These are phyloP conservation scores for Phytophthora fragariae DNA, from an alignment of 352 stramenopile genomes.

Conservation along the genomic window DNA sequence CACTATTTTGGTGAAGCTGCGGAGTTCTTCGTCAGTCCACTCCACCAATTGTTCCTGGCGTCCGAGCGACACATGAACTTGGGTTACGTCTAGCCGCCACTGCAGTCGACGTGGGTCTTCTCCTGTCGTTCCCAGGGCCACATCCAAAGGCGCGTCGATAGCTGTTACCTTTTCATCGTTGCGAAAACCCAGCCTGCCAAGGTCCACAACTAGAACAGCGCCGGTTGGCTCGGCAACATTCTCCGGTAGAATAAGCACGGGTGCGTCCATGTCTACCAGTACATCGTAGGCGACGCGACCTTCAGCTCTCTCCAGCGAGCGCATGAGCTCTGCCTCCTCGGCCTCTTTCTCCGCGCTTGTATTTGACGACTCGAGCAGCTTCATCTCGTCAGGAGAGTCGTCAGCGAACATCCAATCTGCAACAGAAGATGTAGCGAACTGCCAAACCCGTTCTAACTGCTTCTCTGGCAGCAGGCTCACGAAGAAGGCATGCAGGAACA, in stretches of 20 bases:
- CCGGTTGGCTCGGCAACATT: conserved; percentile 46
- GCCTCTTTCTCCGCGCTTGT: conserved; percentile 39
- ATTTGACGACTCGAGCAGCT: conserved; percentile 22
- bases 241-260: conserved; percentile 76
- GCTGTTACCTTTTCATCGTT: conserved; percentile 49
- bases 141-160: conserved; percentile 22
- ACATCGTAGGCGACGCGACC: conserved; percentile 64
- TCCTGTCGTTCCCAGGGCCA: neutral
- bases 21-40: conserved; percentile 51
- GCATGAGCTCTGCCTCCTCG: conserved; percentile 50
- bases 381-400: conserved; percentile 38
- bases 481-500: conserved; percentile 79
- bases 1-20: conserved; percentile 55
- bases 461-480: conserved; percentile 68
- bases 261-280: conserved; percentile 74
- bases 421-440: conserved; percentile 83
- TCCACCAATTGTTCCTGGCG: conserved; percentile 43
- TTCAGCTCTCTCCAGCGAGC: conserved; percentile 44
- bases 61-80: conserved; percentile 71
- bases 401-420: conserved; percentile 84
- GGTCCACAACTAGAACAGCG: conserved; percentile 70
- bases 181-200: conserved; percentile 70
- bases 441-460: conserved; percentile 81
- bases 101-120: conserved; percentile 43
- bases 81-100: conserved; percentile 68